These are phyloP conservation scores for Populus hybrid DNA, from an alignment of 441 rosid genomes.

Conservation along the genomic window DNA sequence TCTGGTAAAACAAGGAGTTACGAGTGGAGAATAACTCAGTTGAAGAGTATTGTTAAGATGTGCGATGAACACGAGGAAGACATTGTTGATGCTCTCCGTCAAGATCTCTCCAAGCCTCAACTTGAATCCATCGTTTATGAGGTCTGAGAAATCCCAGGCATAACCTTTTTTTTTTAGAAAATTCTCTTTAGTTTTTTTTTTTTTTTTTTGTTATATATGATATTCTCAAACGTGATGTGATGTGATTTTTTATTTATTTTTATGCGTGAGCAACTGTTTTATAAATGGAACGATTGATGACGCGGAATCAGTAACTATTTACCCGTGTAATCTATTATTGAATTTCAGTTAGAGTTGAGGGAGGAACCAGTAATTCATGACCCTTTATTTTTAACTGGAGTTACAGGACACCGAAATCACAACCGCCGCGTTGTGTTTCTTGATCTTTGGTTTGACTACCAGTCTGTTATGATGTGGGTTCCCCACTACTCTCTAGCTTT, in stretches of 20 bases:
- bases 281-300: neutral
- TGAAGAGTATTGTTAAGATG: constrained; percentile 49
- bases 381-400: neutral
- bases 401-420: constrained; percentile 2
- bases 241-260: neutral
- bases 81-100: constrained; percentile 54
- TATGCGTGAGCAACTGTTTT: neutral
- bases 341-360: neutral
- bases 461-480: neutral
- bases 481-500: neutral
- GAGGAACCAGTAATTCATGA: neutral
- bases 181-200: neutral
- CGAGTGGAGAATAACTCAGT: constrained; percentile 59
- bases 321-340: neutral
- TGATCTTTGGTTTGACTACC: neutral
- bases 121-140: constrained; percentile 57
- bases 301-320: neutral
- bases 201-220: neutral
- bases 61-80: constrained; percentile 49
- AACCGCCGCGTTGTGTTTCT: neutral
- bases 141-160: constrained; percentile 28
- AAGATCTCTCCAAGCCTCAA: constrained; percentile 68
- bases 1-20: constrained; percentile 58
- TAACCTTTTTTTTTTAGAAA: neutral
- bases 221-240: neutral